These are phyloP conservation scores for Didymella exigua DNA, from an alignment of 2,329 filamentous ascomycete species.

Conservation along the genomic window DNA sequence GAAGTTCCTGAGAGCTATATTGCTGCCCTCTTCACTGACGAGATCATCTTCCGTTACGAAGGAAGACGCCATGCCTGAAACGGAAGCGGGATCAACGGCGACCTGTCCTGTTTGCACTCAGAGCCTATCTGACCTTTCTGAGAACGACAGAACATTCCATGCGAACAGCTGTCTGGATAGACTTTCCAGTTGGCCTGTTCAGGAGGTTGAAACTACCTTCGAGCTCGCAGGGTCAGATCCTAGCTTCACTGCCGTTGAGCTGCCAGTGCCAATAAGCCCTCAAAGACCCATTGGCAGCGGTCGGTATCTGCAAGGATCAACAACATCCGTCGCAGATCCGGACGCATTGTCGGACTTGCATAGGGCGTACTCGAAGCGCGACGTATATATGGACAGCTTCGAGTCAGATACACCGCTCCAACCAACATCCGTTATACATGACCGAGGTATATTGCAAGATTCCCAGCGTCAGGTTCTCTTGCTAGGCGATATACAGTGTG, in stretches of 20 bases:
- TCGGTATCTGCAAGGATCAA: background rate
- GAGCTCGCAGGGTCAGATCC: conserved; percentile 8
- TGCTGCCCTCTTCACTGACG: background rate
- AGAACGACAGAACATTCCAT: background rate
- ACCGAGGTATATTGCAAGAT: background rate
- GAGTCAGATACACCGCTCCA: background rate
- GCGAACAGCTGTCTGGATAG: background rate
- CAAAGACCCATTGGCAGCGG: background rate
- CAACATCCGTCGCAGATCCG: background rate
- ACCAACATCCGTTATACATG: background rate
- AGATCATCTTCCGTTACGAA: background rate
- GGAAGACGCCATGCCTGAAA: background rate
- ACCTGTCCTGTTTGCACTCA: background rate
- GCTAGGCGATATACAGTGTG: conserved; percentile 16
- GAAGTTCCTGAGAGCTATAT: background rate
- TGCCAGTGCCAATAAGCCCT: background rate
- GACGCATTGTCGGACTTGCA: background rate
- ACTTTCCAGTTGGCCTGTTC: no score
- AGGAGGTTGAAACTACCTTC: background rate
- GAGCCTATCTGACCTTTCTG: background rate
- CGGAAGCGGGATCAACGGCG: background rate
- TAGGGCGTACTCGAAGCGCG: conserved; percentile 2
- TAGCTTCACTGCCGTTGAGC: background rate
- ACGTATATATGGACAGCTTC: conserved; percentile 2
- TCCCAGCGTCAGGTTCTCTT: conserved; percentile 15